Conservation (phyloP, 2,329 filamentous ascomycete species). For the Xylaria sp. region DNA sequence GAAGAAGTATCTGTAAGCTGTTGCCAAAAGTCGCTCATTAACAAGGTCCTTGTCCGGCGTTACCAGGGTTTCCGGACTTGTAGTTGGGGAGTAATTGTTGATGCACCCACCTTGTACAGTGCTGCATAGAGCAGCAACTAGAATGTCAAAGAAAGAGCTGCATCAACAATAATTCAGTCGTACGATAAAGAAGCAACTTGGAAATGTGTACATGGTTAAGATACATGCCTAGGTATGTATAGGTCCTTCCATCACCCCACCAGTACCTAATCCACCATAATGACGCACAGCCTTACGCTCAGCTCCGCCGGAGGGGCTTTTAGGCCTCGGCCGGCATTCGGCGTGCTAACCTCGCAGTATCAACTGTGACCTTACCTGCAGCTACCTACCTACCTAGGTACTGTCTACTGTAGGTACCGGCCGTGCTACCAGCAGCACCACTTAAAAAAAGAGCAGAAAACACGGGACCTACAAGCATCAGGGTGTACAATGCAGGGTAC, state of each 20-base stretch:
- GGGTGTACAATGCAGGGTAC: neutral
- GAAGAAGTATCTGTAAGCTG: neutral
- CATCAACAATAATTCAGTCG: conserved; percentile 8
- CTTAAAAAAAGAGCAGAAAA: conserved; percentile 2
- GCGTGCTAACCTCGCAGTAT: conserved; percentile 18
- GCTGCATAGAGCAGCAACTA: neutral
- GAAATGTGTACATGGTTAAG: neutral
- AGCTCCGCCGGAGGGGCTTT: conserved; percentile 26
- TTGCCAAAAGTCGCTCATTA: conserved; percentile 22
- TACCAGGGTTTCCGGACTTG: conserved; percentile 1
- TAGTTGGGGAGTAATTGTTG: conserved; percentile 9
- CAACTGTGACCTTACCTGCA: conserved; percentile 35
- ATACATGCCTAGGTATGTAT: no score
- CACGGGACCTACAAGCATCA: neutral
- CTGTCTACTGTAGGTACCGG: conserved; percentile 8
- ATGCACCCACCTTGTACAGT: neutral
- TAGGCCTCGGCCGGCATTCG: conserved; percentile 26
- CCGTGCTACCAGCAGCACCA: neutral
- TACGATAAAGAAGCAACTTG: conserved; percentile 10
- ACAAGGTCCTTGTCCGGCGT: neutral
- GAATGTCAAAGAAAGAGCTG: neutral
- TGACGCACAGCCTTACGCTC: conserved; percentile 30
- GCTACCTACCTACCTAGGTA: no score
- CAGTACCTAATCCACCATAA: neutral
- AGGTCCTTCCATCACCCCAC: conserved; percentile 25